Evolutionary conservation across 1,284 basidiomycete genomes (phyloP).

Genomic region (Thecaphora frezii): DNA sequence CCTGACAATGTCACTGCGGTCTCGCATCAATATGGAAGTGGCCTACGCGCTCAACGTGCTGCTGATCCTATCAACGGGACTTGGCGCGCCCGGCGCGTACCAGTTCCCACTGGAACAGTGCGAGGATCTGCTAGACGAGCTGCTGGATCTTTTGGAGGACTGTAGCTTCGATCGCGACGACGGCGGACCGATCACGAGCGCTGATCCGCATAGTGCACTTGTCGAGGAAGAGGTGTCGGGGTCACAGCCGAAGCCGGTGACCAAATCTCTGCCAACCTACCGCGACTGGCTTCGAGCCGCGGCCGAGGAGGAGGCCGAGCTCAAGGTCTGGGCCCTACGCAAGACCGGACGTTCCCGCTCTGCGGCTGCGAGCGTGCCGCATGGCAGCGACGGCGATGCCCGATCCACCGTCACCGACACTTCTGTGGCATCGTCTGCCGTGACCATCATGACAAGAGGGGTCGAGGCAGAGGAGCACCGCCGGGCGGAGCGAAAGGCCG

Average conservation of each 20-base stretch:
- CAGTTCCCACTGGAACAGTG: constrained; percentile 70
- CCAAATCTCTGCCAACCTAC: constrained; percentile 27
- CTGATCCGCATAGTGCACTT: too few relatives aligned
- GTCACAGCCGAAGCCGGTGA: too few relatives aligned
- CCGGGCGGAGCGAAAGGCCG: constrained; percentile 60
- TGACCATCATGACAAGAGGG: constrained; percentile 20
- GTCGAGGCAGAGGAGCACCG: constrained; percentile 34
- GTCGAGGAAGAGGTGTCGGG: constrained; percentile 61
- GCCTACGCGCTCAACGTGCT: constrained; percentile 88
- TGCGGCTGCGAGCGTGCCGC: constrained; percentile 13
- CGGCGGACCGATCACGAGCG: too few relatives aligned
- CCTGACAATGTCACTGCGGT: constrained; percentile 84
- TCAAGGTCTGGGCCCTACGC: constrained; percentile 36
- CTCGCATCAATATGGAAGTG: constrained; percentile 77
- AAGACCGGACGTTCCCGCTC: constrained; percentile 19
- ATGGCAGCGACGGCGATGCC: constrained; percentile 11
- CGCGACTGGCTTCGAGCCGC: constrained; percentile 47
- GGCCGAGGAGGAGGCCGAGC: constrained; percentile 47
- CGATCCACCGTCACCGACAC: constrained; percentile 5
- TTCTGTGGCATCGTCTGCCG: constrained; percentile 1
- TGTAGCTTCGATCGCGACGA: constrained; percentile 68
- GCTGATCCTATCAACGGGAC: constrained; percentile 73
- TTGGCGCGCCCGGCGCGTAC: constrained; percentile 67
- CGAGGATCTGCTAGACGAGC: constrained; percentile 79
- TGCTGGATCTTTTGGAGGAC: constrained; percentile 84